These are phyloP conservation scores for Dendrocalamus latiflorus DNA, from an alignment of 202 grass and related monocot genomes.

Conservation along the genomic window DNA sequence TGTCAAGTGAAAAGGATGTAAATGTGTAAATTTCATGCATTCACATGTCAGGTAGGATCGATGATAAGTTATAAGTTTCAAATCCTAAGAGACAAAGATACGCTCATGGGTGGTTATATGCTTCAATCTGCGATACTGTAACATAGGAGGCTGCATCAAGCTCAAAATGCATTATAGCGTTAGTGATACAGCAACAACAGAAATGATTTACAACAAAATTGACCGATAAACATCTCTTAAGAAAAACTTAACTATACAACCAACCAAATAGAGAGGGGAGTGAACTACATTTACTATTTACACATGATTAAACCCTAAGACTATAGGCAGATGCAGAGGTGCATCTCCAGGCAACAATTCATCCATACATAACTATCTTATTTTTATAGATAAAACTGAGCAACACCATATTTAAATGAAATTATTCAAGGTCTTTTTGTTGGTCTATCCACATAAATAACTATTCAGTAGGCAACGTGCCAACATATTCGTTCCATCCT, in stretches of 20 bases:
- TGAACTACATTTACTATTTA: not conserved
- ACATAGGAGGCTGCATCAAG: not conserved
- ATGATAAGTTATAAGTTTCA: not conserved
- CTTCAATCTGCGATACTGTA: not conserved
- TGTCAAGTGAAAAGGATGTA: not conserved
- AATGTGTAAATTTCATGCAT: not conserved
- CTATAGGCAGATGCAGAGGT: not conserved
- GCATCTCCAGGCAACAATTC: not conserved
- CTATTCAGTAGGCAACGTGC: not conserved
- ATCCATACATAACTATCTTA: not conserved
- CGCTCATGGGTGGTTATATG: not conserved
- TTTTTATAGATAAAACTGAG: not conserved
- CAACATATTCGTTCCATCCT: not conserved
- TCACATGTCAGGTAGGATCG: not conserved
- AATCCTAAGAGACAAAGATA: slow-evolving; percentile 17
- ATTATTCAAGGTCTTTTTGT: not conserved
- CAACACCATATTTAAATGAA: not conserved
- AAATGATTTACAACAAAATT: not conserved
- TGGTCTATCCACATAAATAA: not conserved
- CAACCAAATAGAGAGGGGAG: not conserved
- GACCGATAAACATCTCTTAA: not conserved
- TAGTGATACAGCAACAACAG: not conserved
- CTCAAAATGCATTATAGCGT: not conserved
- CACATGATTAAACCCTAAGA: not conserved
- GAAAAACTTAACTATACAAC: not conserved